These are phyloP conservation scores for Phoma sp. DNA, from an alignment of 2,329 filamentous ascomycete species.

Conservation along the genomic window DNA sequence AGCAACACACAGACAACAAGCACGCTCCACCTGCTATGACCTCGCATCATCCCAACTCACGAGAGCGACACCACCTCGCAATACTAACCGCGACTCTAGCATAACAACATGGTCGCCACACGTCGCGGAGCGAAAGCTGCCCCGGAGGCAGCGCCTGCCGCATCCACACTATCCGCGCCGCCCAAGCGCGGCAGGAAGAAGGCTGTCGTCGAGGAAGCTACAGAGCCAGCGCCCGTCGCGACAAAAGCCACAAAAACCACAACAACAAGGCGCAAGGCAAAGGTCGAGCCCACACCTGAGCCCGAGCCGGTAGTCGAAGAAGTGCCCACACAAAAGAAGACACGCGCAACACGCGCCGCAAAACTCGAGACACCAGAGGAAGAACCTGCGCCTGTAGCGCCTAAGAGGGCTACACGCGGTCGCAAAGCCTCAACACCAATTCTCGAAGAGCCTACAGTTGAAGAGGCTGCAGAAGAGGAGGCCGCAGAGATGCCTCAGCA, in stretches of 20 bases:
- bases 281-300: conserved; percentile 24
- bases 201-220: conserved; percentile 28
- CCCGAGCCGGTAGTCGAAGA: conserved; percentile 16
- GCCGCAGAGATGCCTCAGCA: conserved; percentile 23
- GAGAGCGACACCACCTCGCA: conserved; percentile 14
- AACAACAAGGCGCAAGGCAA: conserved; percentile 29
- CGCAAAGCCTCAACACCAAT: conserved; percentile 27
- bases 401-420: conserved; percentile 35
- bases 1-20: conserved; percentile 35
- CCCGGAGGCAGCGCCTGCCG: conserved; percentile 31
- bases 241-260: conserved; percentile 31
- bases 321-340: conserved; percentile 27
- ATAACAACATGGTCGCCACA: conserved; percentile 42
- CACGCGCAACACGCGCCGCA: conserved; percentile 32
- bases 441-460: conserved; percentile 21
- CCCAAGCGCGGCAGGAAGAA: conserved; percentile 44
- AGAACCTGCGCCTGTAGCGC: conserved; percentile 24
- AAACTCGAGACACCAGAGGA: conserved; percentile 27
- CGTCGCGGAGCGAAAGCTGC: conserved; percentile 39
- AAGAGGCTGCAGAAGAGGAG: conserved; percentile 15
- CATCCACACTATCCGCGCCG: conserved; percentile 39
- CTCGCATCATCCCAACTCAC: conserved; percentile 19
- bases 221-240: conserved; percentile 25
- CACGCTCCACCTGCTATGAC: conserved; percentile 23
- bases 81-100: conserved; percentile 23